Evolutionary conservation across 2,329 filamentous ascomycete genomes (phyloP), one percentile per base, ranked within the genome.

Genomic region (Botryotinia calthae): DNA sequence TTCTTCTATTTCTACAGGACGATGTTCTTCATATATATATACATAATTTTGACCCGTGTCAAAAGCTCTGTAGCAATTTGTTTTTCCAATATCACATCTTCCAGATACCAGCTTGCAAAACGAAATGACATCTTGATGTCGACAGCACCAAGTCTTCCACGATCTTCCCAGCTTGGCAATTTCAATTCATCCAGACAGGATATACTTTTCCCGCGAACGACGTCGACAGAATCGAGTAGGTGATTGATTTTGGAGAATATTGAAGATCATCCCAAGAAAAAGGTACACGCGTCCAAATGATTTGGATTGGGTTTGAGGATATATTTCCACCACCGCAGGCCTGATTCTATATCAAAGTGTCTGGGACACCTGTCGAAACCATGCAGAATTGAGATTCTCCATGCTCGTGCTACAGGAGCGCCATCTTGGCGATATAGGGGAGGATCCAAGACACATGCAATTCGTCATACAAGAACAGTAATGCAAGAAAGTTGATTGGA

Each of bases 201-300:
- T 14, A 66, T 58, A 59, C 31, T 59, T 61, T 31, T 67, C 31
- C 40, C 37, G 40, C 37, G 3, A 72, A 59, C 22, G n/a, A 40
- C 22, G 28, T 59, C 28, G 25, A 54, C n/a, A 10, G 22, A 37
- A 48, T 59, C 20, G 18, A 68, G 25, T 59, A 51, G 18, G 58
- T 44, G 28, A 48, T 44, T 28, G 48, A 40, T 10, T 56, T 18
- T 20, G n/a, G 8, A 31, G 20, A 5, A 20, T n/a, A 42, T 9
- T 42, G 44, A 59, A 25, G 5, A 40, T 22, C 8, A 28, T 28
- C 16, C 68, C 68, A 54, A 63, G 12, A 51, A 5, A 70, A 54
- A 37, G 34, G 58, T 63, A 70, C 31, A 70, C 68, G 68, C 58
- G 58, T 63, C 31, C 44, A 54, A 46, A 28, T 22, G 34, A 37